Conservation (phyloP, 306 rosid species). For the Lupinus albus region DNA sequence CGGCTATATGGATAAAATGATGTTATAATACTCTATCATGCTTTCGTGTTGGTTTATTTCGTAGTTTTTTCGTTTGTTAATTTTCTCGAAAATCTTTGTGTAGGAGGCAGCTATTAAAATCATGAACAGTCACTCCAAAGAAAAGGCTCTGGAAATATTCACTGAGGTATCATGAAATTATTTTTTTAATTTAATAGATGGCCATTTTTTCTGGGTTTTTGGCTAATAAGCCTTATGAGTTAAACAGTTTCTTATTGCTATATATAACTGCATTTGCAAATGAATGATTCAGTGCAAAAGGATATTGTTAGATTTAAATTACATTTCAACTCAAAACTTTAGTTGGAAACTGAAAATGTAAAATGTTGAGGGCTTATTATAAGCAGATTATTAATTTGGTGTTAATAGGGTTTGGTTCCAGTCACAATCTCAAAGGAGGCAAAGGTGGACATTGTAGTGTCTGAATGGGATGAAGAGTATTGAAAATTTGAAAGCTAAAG, state of each 20-base stretch:
- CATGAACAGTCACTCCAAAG: constrained; percentile 38
- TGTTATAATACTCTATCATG: no score
- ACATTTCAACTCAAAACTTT: neutral
- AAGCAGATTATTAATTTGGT: neutral
- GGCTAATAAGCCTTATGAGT: no score
- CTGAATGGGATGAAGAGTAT: constrained; percentile 31
- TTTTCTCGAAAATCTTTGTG: neutral
- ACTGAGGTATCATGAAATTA: no score
- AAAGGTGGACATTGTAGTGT: constrained; percentile 14
- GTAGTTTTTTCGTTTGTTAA: neutral
- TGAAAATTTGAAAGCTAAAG: neutral
- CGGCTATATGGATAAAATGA: no score
- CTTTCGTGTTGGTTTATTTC: neutral
- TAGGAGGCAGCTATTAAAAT: constrained; percentile 48
- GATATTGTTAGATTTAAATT: neutral
- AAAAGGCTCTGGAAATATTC: constrained; percentile 51
- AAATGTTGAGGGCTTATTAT: neutral
- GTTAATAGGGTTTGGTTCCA: constrained; percentile 42
- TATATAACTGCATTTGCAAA: no score
- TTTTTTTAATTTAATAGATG: no score
- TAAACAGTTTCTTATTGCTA: no score
- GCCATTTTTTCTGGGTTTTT: no score
- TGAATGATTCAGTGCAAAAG: no score
- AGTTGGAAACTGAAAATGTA: neutral
- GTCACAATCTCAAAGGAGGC: constrained; percentile 8